Conservation (phyloP, 441 rosid genomes). For the Dalechampia spathulata region DNA sequence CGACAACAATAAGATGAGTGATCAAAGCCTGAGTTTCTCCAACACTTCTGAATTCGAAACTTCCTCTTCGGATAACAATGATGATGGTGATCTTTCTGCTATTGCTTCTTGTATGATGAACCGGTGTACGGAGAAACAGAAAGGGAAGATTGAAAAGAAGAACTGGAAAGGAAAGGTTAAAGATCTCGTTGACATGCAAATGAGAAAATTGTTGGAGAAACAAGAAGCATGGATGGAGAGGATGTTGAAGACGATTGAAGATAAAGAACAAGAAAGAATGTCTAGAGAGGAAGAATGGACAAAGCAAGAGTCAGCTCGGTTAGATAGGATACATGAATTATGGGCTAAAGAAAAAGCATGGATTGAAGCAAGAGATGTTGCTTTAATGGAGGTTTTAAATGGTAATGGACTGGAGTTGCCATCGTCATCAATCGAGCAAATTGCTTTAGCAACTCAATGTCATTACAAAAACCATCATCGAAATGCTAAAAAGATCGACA, state of each 20-base stretch:
- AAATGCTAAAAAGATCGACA: no score
- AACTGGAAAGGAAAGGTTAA: conserved; percentile 40
- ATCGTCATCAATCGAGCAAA: conserved; percentile 11
- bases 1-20: conserved; percentile 14
- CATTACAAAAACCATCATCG: no score
- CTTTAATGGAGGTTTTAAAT: conserved; percentile 39
- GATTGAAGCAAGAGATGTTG: conserved; percentile 46
- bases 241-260: conserved; percentile 43
- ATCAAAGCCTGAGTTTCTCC: conserved; percentile 38
- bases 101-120: conserved; percentile 35
- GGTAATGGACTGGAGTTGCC: conserved; percentile 15
- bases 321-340: conserved; percentile 30
- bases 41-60: conserved; percentile 42
- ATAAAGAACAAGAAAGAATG: conserved; percentile 41
- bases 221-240: conserved; percentile 62
- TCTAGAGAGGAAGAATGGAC: conserved; percentile 42
- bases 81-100: conserved; percentile 36
- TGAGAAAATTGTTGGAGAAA: conserved; percentile 36
- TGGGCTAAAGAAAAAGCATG: conserved; percentile 50
- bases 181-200: conserved; percentile 34
- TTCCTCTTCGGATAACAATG: conserved; percentile 36
- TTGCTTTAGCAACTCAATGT: conserved; percentile 11
- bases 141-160: conserved; percentile 20
- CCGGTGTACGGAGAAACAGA: conserved; percentile 17
- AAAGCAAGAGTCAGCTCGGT: conserved; percentile 34